Evolutionary conservation across 2,329 filamentous ascomycete genomes (phyloP), one percentile per base, ranked within the genome.

Genomic region (Trichoderma brevicompactum): DNA sequence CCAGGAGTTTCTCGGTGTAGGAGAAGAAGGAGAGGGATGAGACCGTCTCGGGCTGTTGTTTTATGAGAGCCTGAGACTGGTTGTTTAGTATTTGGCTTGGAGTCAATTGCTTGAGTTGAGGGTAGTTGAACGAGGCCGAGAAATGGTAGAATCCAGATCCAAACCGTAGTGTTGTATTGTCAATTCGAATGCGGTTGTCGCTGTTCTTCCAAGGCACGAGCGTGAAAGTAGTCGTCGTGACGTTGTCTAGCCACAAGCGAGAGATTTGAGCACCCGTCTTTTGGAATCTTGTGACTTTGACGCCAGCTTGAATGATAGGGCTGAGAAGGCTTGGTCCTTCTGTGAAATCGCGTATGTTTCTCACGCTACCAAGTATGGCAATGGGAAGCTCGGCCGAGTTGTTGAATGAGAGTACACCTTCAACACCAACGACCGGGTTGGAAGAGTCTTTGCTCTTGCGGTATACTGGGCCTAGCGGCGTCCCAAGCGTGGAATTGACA

Each of bases 1-100:
- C 87, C 2, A 88, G 77, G 0, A 90, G 77, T 68, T 89, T 90
- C 38, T 85, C 78, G 0, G 79, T 83, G 68, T 89, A 90, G 0
- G 87, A 89, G 4, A 90, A 76, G 73, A 90, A 89, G 0, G 86
- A 85, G 0, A 89, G 74, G 0, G 86, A 85, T 0, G 78, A 79
- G 0, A 82, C 80, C 61, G 85, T 79, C 44, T 79, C 80, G 0
- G 79, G 74, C 36, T 81, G 75, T 50, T 84, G 74, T 0, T 74
- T 67, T 32, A 84, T 80, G 3, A 89, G 74, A 7, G 73, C 72
- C 32, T 78, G 75, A 0, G 83, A 83, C 0, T 77, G 71, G 0
- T 78, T 69, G 65, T 82, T 85, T 5, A 90, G 72, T 0, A 87
- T 83, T 49, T 84, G 75, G 3, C 74, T 66, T 0, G 82, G 76